Base-by-base conservation (phyloP, 2,329 filamentous ascomycete genomes). In the Macrophomina phaseolina region DNA sequence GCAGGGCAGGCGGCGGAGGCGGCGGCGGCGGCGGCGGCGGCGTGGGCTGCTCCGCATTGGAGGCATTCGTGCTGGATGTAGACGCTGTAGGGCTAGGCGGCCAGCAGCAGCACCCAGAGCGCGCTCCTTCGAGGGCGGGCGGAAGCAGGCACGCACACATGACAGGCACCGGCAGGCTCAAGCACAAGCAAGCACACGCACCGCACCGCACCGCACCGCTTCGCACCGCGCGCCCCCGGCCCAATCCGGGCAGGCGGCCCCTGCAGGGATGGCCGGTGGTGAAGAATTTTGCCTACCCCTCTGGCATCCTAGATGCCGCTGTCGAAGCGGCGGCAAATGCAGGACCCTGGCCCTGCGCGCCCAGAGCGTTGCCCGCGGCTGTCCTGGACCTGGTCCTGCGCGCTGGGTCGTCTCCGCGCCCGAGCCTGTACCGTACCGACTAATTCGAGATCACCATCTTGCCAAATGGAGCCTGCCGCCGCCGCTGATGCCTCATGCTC, bases 381-480 rank as follows among this genome's bases (percentile, higher is more conserved):
- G 48, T 45, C 56, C 56, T 61, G 56, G 40, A 34, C 56, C 56
- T 46, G 46, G 56, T 61, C 56, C 56, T 61, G 56, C 42, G 28
- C 40, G 56, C 56, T 61, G 56, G 56, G 56, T 61, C 56, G 56
- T 61, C 56, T 61, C 56, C 56, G 56, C 56, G 56, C 56, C 56
- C 56, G 56, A 45, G 56, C 56, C 56, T 61, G 53, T 42, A 58
- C 53, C 36, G 36, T 58, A 48, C 56, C 56, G 46, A 18, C 56
- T 61, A 61, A 48, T 45, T 61, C 56, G 56, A 61, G 56, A 61
- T 61, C 56, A 61, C 61, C 61, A 52, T 64, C 51, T 64, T 64
- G 14, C 61, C 61, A 42, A 53, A 64, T 64, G 62, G 62, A 64
- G 62, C 62, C 62, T 45, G 49, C 62, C 62, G 62, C 62, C 62